Evolutionary conservation across 768 basidiomycete species (phyloP), one percentile per base, ranked within the genome.

Genomic region (Kondoa malvinella): DNA sequence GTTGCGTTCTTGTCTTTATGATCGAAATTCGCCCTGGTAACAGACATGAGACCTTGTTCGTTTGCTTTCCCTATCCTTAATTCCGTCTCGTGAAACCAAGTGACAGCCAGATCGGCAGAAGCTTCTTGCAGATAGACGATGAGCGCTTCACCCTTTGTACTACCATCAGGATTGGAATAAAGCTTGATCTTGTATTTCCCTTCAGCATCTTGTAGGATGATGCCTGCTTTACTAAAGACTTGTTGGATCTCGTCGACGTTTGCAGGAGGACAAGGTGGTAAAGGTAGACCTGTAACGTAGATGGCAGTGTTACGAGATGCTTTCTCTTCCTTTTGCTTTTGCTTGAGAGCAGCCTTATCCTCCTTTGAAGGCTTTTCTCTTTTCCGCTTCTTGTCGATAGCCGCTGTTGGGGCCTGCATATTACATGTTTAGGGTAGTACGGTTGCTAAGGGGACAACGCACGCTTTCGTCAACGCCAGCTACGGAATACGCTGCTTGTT

Each of bases 51-150:
- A 16, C 86, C 84, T 4, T 58, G 34, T 69, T 50, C 64, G 81
- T 81, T 4, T 86, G 77, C 58, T 88, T 63, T 87, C 1, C 92
- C 94, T 27, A 94, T 73, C 68, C 90, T 80, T 69, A 99, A 79
- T 76, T 95, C 92, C 1, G 89, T 89, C 68, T 96, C 94, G 76
- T 96, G 92, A 69, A 97, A 80, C 65, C 97, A 80, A 72, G 81
- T 87, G 70, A 88, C 75, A 8, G 92, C 94, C 66, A 97, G 80
- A 2, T 80, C 78, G 25, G 97, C 95, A n/a, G 87, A 89, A 69
- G 91, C 92, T 76, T 94, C 91, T 77, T 95, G 95, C 81, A 96
- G 94, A 77, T 88, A 99, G 34, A 96, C 91, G 67, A 99, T 86
- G 71, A 97, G 78, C 1, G 92, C 94, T 72, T 97, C 94, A 50